Evolutionary conservation across 495 filamentous ascomycete genomes (phyloP).

Genomic region (Cairneyella variabilis): DNA sequence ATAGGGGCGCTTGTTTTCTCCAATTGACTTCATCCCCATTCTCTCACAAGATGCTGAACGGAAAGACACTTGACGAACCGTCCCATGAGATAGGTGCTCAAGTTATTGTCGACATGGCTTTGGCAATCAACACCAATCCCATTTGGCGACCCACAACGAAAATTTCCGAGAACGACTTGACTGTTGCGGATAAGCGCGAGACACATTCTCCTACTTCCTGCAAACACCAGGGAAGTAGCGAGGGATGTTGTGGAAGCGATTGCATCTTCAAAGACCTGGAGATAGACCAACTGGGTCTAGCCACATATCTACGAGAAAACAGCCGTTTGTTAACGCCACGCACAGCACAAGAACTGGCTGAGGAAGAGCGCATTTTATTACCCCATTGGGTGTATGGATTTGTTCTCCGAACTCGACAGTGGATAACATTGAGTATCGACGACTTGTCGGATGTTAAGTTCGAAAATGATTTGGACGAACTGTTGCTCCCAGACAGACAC

Average conservation of each 20-base stretch:
- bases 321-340: background rate
- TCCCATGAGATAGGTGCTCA: slow-evolving; percentile 1
- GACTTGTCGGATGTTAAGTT: slow-evolving; percentile 4
- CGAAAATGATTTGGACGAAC: background rate
- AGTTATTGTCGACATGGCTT: background rate
- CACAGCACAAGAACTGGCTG: background rate
- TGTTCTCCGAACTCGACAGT: background rate
- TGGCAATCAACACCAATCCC: slow-evolving; percentile 4
- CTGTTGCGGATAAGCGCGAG: background rate
- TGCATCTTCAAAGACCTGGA: background rate
- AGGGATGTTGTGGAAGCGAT: slow-evolving; percentile 4
- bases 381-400: slow-evolving; percentile 1
- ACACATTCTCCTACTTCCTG: background rate
- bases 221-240: background rate
- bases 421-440: background rate
- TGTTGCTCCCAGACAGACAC: background rate
- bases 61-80: background rate
- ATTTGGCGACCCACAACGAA: background rate
- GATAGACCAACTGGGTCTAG: background rate
- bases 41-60: background rate
- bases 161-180: background rate
- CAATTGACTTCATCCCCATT: background rate
- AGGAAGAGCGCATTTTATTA: background rate
- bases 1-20: background rate
- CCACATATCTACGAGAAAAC: background rate